Evolutionary conservation across 352 stramenopile genomes (phyloP).

Genomic region (Pythium sukuiense): DNA sequence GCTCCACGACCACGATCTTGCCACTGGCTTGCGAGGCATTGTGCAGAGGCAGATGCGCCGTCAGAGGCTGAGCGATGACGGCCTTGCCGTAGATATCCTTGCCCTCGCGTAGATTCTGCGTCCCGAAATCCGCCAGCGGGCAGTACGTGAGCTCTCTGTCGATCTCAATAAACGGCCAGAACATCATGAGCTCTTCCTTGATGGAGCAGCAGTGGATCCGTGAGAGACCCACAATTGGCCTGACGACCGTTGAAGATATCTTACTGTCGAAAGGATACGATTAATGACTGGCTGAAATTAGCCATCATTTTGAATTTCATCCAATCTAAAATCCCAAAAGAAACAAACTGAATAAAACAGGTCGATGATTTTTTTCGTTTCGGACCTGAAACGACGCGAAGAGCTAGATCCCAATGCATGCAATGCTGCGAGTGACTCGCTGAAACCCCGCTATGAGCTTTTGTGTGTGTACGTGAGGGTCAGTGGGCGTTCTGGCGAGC

Average conservation of each 20-base stretch:
- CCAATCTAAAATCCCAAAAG: conserved; percentile 6
- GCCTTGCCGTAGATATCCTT: conserved; percentile 51
- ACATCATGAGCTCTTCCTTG: conserved; percentile 34
- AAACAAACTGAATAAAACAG: background rate
- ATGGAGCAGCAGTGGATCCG: no score
- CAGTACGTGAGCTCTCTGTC: conserved; percentile 62
- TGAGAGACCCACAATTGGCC: no score
- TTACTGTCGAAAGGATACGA: conserved; percentile 11
- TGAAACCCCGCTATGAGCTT: no score
- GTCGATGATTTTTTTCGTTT: no score
- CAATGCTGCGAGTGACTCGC: background rate
- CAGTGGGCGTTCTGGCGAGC: background rate
- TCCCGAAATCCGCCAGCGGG: conserved; percentile 65
- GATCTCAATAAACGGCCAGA: conserved; percentile 72
- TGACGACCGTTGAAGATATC: conserved; percentile 22
- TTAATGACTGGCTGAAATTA: conserved; percentile 15
- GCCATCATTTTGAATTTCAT: background rate
- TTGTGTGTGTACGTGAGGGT: background rate
- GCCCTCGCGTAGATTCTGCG: conserved; percentile 39
- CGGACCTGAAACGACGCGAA: conserved; percentile 20
- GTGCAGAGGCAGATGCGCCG: conserved; percentile 43
- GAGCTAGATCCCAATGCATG: background rate
- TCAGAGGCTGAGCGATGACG: conserved; percentile 62
- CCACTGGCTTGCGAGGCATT: conserved; percentile 45
- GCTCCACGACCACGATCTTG: conserved; percentile 69